A percentile compares a stretch with the other conserved stretches of the same genome.
Conservation (phyloP, 768 basidiomycete species). For the Hericium alpestre region DNA sequence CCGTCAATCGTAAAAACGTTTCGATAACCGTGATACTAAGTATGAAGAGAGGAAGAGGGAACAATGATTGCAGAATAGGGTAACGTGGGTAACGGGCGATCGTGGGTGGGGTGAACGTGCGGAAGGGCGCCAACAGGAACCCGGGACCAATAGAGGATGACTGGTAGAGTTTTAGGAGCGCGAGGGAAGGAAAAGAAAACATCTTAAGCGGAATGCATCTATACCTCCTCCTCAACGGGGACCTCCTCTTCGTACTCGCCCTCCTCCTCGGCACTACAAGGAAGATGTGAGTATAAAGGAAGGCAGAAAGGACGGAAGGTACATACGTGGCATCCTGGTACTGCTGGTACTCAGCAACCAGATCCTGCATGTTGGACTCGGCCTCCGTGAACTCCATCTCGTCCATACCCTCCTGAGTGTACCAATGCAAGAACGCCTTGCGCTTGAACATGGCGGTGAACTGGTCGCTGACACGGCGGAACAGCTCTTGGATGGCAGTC, state of each 20-base stretch:
- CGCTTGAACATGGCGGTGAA: constrained; percentile 99
- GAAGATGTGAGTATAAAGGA: constrained; percentile 2
- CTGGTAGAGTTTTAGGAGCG: constrained; percentile 12
- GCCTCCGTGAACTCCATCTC: constrained; percentile 99
- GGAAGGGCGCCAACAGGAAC: neutral
- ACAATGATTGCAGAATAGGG: constrained; percentile 13
- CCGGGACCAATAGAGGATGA: constrained; percentile 13
- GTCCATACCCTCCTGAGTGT: constrained; percentile 99
- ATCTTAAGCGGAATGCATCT: constrained; percentile 14
- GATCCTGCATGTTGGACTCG: constrained; percentile 98
- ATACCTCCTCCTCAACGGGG: constrained; percentile 43
- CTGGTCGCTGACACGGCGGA: constrained; percentile 97
- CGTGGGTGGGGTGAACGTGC: neutral
- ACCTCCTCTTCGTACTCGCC: constrained; percentile 82
- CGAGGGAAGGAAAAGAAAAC: constrained; percentile 5
- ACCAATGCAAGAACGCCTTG: constrained; percentile 98
- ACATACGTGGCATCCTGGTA: constrained; percentile 90
- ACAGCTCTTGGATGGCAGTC: constrained; percentile 93
- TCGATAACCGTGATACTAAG: neutral
- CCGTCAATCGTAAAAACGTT: neutral
- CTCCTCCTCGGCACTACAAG: constrained; percentile 68
- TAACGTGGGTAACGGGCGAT: constrained; percentile 11
- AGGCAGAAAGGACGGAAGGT: neutral
- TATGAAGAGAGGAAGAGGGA: constrained; percentile 1
- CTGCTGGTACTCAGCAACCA: constrained; percentile 96